Evolutionary conservation across 2,329 filamentous ascomycete species (phyloP), one percentile per base, ranked within the genome.

Genomic region (Penicillium sp.): DNA sequence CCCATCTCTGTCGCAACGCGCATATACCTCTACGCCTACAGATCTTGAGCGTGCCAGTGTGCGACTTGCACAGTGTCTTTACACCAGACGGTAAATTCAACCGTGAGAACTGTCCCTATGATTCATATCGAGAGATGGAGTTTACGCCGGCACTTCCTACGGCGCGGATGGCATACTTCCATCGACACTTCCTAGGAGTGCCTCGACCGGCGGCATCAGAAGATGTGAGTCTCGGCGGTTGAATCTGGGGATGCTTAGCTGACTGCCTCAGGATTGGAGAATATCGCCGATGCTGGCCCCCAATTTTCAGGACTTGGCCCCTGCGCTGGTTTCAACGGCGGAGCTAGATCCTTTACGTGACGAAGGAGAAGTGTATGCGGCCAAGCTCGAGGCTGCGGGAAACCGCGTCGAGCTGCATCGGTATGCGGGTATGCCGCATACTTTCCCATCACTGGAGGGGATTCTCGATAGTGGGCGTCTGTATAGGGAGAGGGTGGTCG

Each of bases 311-410:
- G 59, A 65, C 40, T 52, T 75, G 28, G 72, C 73, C 10, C 70
- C 72, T 4, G 72, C 73, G 3, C 54, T 74, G 42, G 62, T 74
- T 16, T 64, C 67, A 46, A 74, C 69, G 2, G 72, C 72, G 9
- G 72, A 74, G 55, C 66, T 75, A 61, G 72, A 75, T 55, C 66
- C 70, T 43, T 61, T 74, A n/a, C 68, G 72, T 14, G 71, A 74
- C 39, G 72, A 75, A 60, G 73, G 68, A 14, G 72, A 72, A 51
- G 64, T 61, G 9, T 75, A 74, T 58, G 71, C 65, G 4, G 65
- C 54, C 14, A 74, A 71, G 50, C 54, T 75, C 51, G 62, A 64
- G 50, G 65, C 61, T 41, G 70, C 70, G 8, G 71, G 69, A 3
- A 66, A 63, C 45, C 54, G 61, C 45, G 70, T 69, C 30, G 65